phyloP scores from a whole-genome alignment of 1,139 yeast species.

The Debaryomyces psychrophilus region DNA sequence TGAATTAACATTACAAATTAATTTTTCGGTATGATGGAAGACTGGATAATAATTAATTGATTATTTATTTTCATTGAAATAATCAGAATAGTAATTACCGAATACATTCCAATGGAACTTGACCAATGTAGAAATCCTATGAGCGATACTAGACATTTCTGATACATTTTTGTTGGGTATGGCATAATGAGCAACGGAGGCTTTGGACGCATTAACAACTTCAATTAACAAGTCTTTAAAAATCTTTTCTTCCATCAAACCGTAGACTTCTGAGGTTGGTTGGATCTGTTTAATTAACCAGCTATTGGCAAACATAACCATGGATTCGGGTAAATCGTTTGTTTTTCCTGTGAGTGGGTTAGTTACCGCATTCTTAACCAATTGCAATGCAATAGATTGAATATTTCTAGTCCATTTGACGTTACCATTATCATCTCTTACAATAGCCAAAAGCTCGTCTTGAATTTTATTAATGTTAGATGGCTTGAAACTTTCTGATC shows the following conservation, averaged over 20 bases:
- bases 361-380: conserved; percentile 50
- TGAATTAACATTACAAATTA: neutral
- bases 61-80: conserved; percentile 16
- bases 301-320: conserved; percentile 68
- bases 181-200: conserved; percentile 10
- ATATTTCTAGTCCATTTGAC: conserved; percentile 90
- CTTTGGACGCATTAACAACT: conserved; percentile 26
- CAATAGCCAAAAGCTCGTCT: conserved; percentile 74
- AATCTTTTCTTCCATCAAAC: conserved; percentile 70
- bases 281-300: conserved; percentile 88
- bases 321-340: conserved; percentile 35
- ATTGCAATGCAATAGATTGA: conserved; percentile 70
- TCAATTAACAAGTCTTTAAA: conserved; percentile 53
- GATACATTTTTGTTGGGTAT: conserved; percentile 24
- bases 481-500: conserved; percentile 28
- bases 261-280: conserved; percentile 79
- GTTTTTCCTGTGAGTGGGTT: conserved; percentile 10
- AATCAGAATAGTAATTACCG: conserved; percentile 52
- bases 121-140: conserved; percentile 57
- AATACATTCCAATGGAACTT: conserved; percentile 80
- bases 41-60: neutral
- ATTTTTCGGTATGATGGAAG: neutral
- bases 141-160: conserved; percentile 54
- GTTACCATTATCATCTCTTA: conserved; percentile 83
- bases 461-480: conserved; percentile 40